These are phyloP conservation scores for Micractinium sp. DNA, from an alignment of 139 green algal species.

Conservation along the genomic window DNA sequence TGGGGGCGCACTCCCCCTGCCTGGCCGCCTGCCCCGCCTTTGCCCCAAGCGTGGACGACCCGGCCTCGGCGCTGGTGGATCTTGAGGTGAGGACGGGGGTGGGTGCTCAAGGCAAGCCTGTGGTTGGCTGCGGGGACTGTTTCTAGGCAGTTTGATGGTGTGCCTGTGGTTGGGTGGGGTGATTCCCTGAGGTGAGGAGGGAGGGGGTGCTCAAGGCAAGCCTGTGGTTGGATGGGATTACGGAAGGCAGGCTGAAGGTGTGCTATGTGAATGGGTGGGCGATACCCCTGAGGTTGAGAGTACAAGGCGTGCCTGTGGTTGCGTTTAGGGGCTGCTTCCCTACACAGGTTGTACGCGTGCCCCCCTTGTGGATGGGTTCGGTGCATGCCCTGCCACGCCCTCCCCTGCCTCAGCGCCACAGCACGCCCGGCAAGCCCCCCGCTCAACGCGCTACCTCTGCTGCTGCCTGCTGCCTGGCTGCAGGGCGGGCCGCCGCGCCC, in stretches of 20 bases:
- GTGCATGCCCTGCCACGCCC: neutral
- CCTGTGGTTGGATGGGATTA: too few species aligned
- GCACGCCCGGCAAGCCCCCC: neutral
- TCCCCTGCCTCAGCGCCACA: neutral
- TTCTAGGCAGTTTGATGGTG: too few species aligned
- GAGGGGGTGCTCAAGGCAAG: too few species aligned
- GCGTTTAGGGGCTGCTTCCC: too few species aligned
- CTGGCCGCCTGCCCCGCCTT: neutral
- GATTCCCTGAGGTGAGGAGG: neutral
- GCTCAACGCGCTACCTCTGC: too few species aligned
- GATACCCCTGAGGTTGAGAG: too few species aligned
- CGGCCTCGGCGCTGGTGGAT: neutral
- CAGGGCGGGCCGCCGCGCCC: conserved; percentile 12
- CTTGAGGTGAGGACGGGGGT: neutral
- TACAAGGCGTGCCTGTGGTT: neutral
- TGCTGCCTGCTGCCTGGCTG: neutral
- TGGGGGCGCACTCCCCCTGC: neutral
- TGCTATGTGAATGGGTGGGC: too few species aligned
- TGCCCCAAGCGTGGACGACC: conserved; percentile 7
- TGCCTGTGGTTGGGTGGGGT: too few species aligned
- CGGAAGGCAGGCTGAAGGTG: too few species aligned
- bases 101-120: too few species aligned
- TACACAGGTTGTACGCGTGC: too few species aligned
- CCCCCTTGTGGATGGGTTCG: neutral
- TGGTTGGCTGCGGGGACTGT: too few species aligned